phyloP scores from a whole-genome alignment of 768 basidiomycete genomes.

The Wakefieldia striispora region DNA sequence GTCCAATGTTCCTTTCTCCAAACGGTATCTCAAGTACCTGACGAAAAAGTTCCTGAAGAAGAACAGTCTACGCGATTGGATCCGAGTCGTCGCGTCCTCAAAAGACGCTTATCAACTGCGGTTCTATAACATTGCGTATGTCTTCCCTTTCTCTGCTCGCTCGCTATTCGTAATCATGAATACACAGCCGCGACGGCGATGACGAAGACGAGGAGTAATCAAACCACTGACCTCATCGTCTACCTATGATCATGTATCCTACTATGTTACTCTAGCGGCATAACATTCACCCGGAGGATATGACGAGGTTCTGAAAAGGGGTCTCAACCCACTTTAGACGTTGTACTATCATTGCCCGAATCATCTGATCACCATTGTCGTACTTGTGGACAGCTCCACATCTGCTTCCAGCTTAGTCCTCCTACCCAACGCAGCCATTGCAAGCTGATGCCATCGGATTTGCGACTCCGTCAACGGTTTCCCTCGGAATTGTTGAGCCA shows the following conservation, averaged over 20 bases:
- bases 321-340: not conserved
- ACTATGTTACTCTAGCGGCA: not conserved
- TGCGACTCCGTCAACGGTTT: constrained; percentile 59
- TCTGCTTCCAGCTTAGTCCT: constrained; percentile 40
- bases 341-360: not conserved
- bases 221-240: constrained; percentile 2
- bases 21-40: constrained; percentile 97
- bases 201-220: constrained; percentile 53
- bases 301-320: constrained; percentile 1
- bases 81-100: constrained; percentile 91
- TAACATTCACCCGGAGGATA: constrained; percentile 5
- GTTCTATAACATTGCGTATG: constrained; percentile 92
- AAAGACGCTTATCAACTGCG: constrained; percentile 94
- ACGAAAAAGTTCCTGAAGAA: constrained; percentile 99
- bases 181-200: constrained; percentile 43
- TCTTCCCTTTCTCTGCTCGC: constrained; percentile 9
- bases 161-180: constrained; percentile 1
- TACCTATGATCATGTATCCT: not conserved
- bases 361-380: constrained; percentile 21
- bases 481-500: constrained; percentile 67
- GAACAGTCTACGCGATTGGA: constrained; percentile 94
- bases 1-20: constrained; percentile 88
- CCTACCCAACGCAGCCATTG: constrained; percentile 59
- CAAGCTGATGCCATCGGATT: constrained; percentile 70
- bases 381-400: constrained; percentile 8